phyloP scores from a whole-genome alignment of 116 monocot genomes.

The Dioscorea cayenensis region DNA sequence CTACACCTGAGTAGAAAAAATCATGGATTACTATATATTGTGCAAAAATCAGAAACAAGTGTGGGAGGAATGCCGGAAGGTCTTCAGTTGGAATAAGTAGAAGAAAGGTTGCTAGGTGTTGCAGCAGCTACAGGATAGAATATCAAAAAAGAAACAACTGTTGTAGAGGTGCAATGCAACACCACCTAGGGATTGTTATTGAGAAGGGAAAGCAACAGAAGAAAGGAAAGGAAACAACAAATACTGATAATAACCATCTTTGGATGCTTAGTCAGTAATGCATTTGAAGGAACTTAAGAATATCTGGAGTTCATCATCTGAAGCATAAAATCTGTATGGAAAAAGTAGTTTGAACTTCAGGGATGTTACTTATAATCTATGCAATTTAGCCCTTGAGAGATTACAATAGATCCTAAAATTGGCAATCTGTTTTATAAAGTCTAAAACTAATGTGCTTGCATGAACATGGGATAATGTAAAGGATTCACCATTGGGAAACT shows the following conservation, averaged over 20 bases:
- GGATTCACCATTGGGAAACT: no score
- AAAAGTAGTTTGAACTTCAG: no score
- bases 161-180: constrained; percentile 23
- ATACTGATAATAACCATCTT: not conserved
- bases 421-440: no score
- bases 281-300: no score
- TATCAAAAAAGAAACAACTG: constrained; percentile 18
- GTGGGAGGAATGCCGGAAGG: constrained; percentile 5
- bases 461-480: no score
- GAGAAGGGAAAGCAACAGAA: constrained; percentile 27
- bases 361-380: no score
- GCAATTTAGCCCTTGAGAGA: no score
- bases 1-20: not conserved
- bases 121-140: constrained; percentile 42
- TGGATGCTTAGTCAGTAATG: no score
- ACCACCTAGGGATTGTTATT: constrained; percentile 47
- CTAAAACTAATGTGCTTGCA: no score
- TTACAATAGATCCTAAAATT: no score
- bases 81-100: constrained; percentile 9
- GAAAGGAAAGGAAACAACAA: not conserved
- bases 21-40: constrained; percentile 1
- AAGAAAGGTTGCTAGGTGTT: constrained; percentile 34
- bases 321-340: no score
- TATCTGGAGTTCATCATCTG: no score
- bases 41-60: not conserved